Base-by-base conservation (phyloP, 192 early-diverging fungal genomes). In the Podila verticillata region DNA sequence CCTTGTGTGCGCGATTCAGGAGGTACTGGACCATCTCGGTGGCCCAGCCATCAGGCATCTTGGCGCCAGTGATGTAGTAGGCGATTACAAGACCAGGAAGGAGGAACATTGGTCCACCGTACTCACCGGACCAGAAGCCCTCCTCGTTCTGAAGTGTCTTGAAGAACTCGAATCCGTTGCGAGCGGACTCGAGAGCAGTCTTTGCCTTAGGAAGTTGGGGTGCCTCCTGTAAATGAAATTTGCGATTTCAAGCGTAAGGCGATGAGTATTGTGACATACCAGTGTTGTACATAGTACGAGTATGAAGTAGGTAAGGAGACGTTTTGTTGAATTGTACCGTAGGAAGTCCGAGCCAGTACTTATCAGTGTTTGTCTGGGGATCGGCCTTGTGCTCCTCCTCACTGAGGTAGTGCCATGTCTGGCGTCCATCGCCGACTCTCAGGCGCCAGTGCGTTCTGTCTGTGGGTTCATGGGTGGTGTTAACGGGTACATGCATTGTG, bases 81-180 rank as follows among this genome's bases (percentile, higher is more conserved):
- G 92, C 83, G 63, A 99, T 95, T 28, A 96, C 89, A 1, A 98
- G 68, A 29, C 98, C 98, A 19, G 96, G 96, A 32, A 96, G 90
- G 49, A 98, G 82, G 85, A 99, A 99, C 92, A 98, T 93, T 39
- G 98, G 98, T 3, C 98, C 98, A 68, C 95, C 97, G 85, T 98
- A 98, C 65, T 96, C 94, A 48, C 96, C 97, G 3, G 93, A 92
- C 92, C 94, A 99, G 86, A 98, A 96, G 7, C 98, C 98, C 34
- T 97, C 96, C 36, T 89, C 88, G 7, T 94, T 96, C 79, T 99
- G 98, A 31, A 98, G 87, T 24, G 86, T 84, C 66, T 89, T 87
- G 75, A 91, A 96, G 84, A 98, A 99, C 73, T 90, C 88, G 81
- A 94, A 93, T n/a, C 96, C 96, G 75, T 96, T 98, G 26, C 89